Evolutionary conservation across 2,329 filamentous ascomycete species (phyloP).

Genomic region (Pseudopyricularia javanii): DNA sequence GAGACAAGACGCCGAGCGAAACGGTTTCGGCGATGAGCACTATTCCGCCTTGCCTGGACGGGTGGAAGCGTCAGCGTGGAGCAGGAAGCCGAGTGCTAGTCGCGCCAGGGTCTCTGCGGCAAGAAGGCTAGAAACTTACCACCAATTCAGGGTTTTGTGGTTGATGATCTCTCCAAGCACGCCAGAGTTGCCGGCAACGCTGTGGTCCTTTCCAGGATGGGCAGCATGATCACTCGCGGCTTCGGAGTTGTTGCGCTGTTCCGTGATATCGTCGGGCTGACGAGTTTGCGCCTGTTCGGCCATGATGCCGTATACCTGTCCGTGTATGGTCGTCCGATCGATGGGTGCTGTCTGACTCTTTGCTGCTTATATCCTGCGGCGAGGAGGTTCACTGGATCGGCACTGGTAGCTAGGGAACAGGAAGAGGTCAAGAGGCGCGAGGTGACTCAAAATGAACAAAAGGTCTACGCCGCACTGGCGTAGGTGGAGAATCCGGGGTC

Average conservation of each 20-base stretch:
- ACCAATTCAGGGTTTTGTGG: constrained; percentile 1
- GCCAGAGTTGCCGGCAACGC: background rate
- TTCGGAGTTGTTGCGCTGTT: background rate
- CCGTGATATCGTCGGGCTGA: background rate
- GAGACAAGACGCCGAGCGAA: constrained; percentile 49
- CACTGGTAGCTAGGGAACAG: background rate
- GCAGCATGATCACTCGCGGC: background rate
- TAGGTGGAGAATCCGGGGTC: background rate
- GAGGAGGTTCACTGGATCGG: background rate
- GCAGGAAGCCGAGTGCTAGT: background rate
- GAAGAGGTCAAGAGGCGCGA: background rate
- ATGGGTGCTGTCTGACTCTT: background rate
- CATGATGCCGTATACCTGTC: background rate
- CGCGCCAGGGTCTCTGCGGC: background rate
- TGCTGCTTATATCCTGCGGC: background rate
- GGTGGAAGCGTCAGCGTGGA: background rate
- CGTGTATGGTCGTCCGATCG: background rate
- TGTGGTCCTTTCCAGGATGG: background rate
- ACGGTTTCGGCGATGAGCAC: constrained; percentile 31
- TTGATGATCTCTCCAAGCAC: constrained; percentile 1
- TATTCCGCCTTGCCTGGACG: constrained; percentile 28
- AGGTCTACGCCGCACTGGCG: background rate
- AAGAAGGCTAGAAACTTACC: background rate
- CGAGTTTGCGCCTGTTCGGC: background rate
- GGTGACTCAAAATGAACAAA: background rate